Conservation (phyloP, 176 grass and related monocot genomes). For the Zoysia japonica region DNA sequence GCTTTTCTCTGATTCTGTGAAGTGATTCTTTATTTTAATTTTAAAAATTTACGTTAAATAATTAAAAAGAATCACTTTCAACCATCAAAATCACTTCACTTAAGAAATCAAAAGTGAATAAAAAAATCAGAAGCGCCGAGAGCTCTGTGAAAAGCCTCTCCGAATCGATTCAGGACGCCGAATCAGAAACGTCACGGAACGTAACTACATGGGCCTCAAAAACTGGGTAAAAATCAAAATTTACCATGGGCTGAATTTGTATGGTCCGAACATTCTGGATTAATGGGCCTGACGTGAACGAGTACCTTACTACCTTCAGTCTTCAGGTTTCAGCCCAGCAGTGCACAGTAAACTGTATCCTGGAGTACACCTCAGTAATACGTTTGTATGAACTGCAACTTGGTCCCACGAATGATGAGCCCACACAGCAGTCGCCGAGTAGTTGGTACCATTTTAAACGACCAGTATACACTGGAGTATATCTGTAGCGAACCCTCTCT, state of each 20-base stretch:
- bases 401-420: fast-evolving
- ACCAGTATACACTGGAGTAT: conserved; percentile 2
- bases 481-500: neutral
- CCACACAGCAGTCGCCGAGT: fast-evolving
- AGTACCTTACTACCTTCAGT: neutral
- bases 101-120: no score
- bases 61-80: no score
- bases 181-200: neutral
- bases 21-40: no score
- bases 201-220: neutral
- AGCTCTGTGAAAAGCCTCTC: no score
- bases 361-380: no score
- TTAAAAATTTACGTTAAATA: no score
- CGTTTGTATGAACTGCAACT: neutral
- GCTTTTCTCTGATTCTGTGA: no score
- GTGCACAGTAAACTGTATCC: conserved; percentile 32
- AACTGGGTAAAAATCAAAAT: neutral
- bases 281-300: neutral
- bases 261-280: neutral
- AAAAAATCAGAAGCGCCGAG: no score
- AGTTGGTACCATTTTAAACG: neutral
- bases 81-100: no score
- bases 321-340: neutral
- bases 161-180: neutral
- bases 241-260: neutral